These are phyloP conservation scores for Amphirosellinia nigrospora DNA, from an alignment of 495 filamentous ascomycete species.

Conservation along the genomic window DNA sequence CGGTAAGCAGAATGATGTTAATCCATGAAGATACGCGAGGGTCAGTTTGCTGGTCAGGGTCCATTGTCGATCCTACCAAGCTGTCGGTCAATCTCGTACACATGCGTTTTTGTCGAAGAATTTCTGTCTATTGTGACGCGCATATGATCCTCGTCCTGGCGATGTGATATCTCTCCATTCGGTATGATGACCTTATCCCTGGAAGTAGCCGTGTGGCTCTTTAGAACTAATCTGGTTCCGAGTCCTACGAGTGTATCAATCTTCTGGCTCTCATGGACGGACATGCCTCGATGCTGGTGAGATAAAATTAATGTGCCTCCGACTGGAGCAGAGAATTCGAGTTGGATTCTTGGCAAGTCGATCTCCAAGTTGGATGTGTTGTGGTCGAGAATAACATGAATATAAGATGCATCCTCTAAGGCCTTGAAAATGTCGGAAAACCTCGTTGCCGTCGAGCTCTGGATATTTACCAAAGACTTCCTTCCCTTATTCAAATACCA, in stretches of 20 bases:
- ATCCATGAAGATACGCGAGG: conserved; percentile 63
- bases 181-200: conserved; percentile 60
- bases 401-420: conserved; percentile 43
- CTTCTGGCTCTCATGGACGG: conserved; percentile 56
- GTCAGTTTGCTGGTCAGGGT: conserved; percentile 61
- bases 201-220: conserved; percentile 27
- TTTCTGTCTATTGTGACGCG: conserved; percentile 42
- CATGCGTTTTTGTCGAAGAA: conserved; percentile 30
- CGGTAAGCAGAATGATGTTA: conserved; percentile 62
- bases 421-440: conserved; percentile 44
- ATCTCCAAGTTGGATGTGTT: conserved; percentile 33
- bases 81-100: conserved; percentile 54
- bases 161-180: conserved; percentile 44
- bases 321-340: conserved; percentile 52
- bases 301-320: conserved; percentile 46
- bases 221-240: conserved; percentile 58
- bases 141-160: conserved; percentile 44
- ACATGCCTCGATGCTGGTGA: conserved; percentile 60
- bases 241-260: conserved; percentile 61
- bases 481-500: conserved; percentile 23
- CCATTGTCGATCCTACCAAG: conserved; percentile 58
- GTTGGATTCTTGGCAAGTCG: conserved; percentile 54
- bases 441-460: conserved; percentile 40
- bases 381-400: conserved; percentile 42
- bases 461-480: conserved; percentile 40